These are phyloP conservation scores for Ilex aquifolium DNA, from an alignment of 257 asterid species.

Conservation along the genomic window DNA sequence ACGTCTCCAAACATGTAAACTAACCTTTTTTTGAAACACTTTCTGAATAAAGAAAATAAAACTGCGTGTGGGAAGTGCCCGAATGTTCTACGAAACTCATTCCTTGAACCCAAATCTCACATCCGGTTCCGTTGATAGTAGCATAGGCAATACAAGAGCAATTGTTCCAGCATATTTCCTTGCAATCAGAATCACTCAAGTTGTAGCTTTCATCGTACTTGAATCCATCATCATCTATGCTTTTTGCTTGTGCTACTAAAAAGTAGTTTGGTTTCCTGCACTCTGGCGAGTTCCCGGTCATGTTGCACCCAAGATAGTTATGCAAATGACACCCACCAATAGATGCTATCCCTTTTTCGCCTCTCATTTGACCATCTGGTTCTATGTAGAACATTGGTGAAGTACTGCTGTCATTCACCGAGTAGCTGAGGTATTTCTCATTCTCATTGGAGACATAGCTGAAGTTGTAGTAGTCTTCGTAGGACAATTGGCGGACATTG, in stretches of 20 bases:
- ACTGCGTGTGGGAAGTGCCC: too few relatives aligned
- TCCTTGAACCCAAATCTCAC: constrained; percentile 12
- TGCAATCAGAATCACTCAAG: constrained; percentile 20
- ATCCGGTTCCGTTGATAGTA: constrained; percentile 5
- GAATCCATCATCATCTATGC: constrained; percentile 6
- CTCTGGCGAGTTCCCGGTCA: constrained; percentile 10
- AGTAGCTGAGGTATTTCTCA: constrained; percentile 14
- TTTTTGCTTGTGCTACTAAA: constrained; percentile 1
- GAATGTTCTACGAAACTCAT: neutral
- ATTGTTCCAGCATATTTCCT: constrained; percentile 15
- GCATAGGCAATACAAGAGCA: constrained; percentile 26
- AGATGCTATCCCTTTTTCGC: too few relatives aligned
- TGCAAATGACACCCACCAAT: too few relatives aligned
- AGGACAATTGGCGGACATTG: neutral
- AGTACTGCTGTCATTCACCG: neutral
- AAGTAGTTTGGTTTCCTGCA: constrained; percentile 16
- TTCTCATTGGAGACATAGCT: constrained; percentile 12
- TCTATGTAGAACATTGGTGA: constrained; percentile 2
- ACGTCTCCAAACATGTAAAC: too few relatives aligned
- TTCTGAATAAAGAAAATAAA: too few relatives aligned
- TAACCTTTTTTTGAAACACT: too few relatives aligned
- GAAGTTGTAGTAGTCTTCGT: constrained; percentile 8
- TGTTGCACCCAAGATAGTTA: neutral
- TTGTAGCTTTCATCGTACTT: constrained; percentile 9
- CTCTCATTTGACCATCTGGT: neutral